A percentile compares a stretch with the other conserved stretches of the same genome.
Evolutionary conservation across 306 rosid species (phyloP).

Genomic region (Vachellia collinsii): DNA sequence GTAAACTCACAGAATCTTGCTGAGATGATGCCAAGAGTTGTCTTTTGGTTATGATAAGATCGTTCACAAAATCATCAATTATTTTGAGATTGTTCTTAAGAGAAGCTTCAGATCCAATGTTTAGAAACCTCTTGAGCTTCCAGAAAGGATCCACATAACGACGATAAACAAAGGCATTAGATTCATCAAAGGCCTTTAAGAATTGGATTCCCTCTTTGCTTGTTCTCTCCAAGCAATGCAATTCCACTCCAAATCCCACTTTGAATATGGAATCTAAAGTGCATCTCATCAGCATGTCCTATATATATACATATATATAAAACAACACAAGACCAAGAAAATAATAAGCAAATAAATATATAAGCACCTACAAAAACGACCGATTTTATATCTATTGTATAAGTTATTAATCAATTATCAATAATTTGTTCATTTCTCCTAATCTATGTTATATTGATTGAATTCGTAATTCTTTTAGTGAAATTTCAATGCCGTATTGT

Average conservation of each 20-base stretch:
- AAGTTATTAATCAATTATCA: no score
- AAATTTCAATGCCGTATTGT: no score
- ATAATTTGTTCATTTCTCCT: no score
- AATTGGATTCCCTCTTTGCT: conserved; percentile 60
- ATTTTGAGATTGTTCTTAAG: conserved; percentile 53
- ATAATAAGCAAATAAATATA: no score
- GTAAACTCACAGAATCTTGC: conserved; percentile 25
- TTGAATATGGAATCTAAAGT: conserved; percentile 86
- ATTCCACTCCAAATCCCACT: conserved; percentile 87
- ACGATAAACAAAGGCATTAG: conserved; percentile 62
- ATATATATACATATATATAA: no score
- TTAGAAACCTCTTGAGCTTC: conserved; percentile 66
- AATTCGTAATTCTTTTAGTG: no score
- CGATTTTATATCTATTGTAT: no score
- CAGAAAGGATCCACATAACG: conserved; percentile 77
- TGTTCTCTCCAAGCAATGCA: conserved; percentile 71
- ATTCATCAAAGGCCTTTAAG: conserved; percentile 78
- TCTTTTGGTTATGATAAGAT: conserved; percentile 56
- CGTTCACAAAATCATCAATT: conserved; percentile 55
- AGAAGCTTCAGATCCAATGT: conserved; percentile 66
- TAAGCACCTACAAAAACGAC: no score
- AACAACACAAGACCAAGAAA: no score
- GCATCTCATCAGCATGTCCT: no score
- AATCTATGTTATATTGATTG: no score
- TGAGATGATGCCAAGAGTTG: conserved; percentile 34